Evolutionary conservation across 2,329 filamentous ascomycete species (phyloP).

Genomic region (Thelonectria rubi): DNA sequence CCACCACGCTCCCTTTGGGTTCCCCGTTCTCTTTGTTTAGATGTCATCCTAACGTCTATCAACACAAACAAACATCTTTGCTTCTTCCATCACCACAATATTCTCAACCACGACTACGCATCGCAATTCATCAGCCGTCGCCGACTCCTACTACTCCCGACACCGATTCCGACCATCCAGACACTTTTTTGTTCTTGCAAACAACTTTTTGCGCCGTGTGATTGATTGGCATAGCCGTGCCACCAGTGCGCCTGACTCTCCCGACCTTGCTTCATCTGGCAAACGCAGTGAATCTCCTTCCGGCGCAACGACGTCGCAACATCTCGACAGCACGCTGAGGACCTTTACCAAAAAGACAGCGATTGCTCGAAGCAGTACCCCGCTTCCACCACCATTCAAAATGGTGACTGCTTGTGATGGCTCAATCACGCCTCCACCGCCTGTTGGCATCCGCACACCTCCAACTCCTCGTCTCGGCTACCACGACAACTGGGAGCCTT

Average conservation of each 20-base stretch:
- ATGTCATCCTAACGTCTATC: conserved; percentile 34
- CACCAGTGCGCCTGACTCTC: conserved; percentile 16
- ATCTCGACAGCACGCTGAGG: conserved; percentile 14
- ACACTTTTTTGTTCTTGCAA: background rate
- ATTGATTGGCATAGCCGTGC: conserved; percentile 7
- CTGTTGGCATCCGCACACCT: conserved; percentile 69
- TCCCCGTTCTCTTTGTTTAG: conserved; percentile 35
- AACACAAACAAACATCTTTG: conserved; percentile 38
- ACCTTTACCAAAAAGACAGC: conserved; percentile 17
- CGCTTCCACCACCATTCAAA: conserved; percentile 29
- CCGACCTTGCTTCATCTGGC: conserved; percentile 33
- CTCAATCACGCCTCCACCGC: conserved; percentile 68
- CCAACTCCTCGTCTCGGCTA: conserved; percentile 74
- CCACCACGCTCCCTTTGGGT: conserved; percentile 39
- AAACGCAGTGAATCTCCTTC: conserved; percentile 34
- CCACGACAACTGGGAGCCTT: conserved; percentile 76
- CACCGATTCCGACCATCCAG: background rate
- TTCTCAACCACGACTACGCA: conserved; percentile 37
- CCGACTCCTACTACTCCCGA: conserved; percentile 5
- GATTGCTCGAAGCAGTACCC: conserved; percentile 21
- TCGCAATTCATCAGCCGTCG: conserved; percentile 26
- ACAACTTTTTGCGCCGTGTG: conserved; percentile 10
- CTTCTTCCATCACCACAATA: conserved; percentile 38
- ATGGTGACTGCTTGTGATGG: conserved; percentile 43
- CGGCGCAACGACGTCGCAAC: conserved; percentile 23